phyloP scores from a whole-genome alignment of 805 yeast species.

The Ogataea haglerorum region DNA sequence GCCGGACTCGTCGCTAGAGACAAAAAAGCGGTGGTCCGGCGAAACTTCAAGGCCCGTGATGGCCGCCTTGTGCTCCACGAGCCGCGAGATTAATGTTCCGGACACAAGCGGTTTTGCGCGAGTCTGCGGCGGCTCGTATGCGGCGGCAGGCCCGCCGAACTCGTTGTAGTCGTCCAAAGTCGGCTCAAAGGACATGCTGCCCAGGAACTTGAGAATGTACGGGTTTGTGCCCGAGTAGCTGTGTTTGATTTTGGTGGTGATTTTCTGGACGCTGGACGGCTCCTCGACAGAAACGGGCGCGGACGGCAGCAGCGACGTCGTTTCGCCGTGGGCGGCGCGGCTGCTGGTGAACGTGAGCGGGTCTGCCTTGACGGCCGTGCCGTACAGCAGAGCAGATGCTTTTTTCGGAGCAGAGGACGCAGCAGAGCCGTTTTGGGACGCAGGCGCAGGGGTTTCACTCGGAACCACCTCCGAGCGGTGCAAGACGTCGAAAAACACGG shows the following conservation, averaged over 20 bases:
- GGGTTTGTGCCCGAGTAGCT: conserved; percentile 70
- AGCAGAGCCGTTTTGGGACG: not conserved
- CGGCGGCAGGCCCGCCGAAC: conserved; percentile 48
- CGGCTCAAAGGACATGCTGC: conserved; percentile 52
- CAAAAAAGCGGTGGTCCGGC: conserved; percentile 60
- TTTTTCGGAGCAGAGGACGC: conserved; percentile 8
- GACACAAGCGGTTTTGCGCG: not conserved
- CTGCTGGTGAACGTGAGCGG: conserved; percentile 21
- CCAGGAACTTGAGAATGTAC: conserved; percentile 55
- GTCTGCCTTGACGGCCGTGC: conserved; percentile 19
- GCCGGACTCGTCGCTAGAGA: conserved; percentile 79
- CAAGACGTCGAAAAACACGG: conserved; percentile 46
- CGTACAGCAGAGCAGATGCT: conserved; percentile 18
- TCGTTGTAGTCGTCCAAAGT: conserved; percentile 58
- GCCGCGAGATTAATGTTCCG: conserved; percentile 58
- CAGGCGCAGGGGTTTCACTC: conserved; percentile 4
- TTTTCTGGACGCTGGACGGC: conserved; percentile 21
- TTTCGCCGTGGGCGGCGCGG: conserved; percentile 24
- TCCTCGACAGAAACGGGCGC: conserved; percentile 26
- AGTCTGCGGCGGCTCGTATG: not conserved
- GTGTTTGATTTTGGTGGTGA: conserved; percentile 35
- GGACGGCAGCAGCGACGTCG: conserved; percentile 16
- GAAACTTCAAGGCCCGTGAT: conserved; percentile 58
- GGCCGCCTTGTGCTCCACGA: conserved; percentile 58
- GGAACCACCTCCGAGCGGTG: conserved; percentile 27